These are phyloP conservation scores for Firmiana major DNA, from an alignment of 345 rosid species.

Conservation along the genomic window DNA sequence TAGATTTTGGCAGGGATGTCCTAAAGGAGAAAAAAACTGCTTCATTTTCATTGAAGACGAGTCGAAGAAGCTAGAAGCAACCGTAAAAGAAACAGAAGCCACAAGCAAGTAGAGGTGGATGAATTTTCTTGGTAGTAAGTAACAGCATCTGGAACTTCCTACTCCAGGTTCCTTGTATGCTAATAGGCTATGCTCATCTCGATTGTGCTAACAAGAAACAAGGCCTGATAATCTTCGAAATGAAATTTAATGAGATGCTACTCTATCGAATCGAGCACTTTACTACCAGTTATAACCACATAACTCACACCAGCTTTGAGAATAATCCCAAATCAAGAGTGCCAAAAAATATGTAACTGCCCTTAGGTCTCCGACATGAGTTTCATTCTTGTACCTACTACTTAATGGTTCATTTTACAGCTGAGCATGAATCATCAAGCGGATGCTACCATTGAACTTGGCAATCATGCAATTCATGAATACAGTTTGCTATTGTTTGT, in stretches of 20 bases:
- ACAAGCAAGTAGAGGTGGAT: not conserved
- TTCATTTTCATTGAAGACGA: not conserved
- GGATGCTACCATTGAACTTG: not conserved
- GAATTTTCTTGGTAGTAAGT: not conserved
- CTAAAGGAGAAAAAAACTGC: not conserved
- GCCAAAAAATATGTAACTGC: not conserved
- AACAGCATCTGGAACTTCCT: not conserved
- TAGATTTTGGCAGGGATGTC: no score
- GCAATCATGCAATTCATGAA: not conserved
- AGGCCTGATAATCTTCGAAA: not conserved
- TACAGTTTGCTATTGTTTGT: not conserved
- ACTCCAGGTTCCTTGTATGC: not conserved
- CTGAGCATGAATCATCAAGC: not conserved
- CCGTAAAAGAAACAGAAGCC: not conserved
- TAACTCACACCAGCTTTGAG: not conserved
- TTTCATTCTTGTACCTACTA: not conserved
- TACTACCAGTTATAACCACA: not conserved
- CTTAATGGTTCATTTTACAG: not conserved
- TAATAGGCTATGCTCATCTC: not conserved
- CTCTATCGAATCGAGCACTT: not conserved
- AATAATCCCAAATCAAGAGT: not conserved
- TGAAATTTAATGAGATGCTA: not conserved
- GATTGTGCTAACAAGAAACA: not conserved
- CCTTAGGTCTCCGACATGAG: not conserved
- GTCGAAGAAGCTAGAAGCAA: not conserved